A percentile compares a stretch with the other conserved stretches of the same genome.
These are phyloP conservation scores for Paralagenidium karlingii DNA, from an alignment of 352 stramenopile species.

Conservation along the genomic window DNA sequence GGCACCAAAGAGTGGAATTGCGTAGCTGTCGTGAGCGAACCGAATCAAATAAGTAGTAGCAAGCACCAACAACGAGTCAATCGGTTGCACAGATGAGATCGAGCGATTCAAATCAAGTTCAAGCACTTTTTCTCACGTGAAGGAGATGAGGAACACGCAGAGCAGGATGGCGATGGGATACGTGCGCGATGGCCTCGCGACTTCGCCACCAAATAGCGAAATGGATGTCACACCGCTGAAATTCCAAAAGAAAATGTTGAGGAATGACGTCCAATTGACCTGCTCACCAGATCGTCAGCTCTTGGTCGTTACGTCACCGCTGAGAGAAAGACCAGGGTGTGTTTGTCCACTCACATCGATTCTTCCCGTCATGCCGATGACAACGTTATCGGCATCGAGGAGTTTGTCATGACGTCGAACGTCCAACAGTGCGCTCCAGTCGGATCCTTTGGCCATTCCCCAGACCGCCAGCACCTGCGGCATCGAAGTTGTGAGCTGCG, in stretches of 20 bases:
- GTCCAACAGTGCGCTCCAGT: constrained; percentile 21
- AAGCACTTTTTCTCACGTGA: too few relatives aligned
- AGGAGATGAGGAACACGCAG: constrained; percentile 57
- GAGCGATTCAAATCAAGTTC: too few relatives aligned
- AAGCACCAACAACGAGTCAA: too few relatives aligned
- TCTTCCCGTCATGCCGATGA: constrained; percentile 22
- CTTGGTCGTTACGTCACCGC: too few relatives aligned
- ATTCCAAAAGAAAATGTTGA: constrained; percentile 95
- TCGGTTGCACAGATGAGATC: too few relatives aligned
- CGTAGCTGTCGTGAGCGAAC: too few relatives aligned
- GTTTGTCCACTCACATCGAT: too few relatives aligned
- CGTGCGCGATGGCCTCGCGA: constrained; percentile 52
- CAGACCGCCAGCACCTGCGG: constrained; percentile 37
- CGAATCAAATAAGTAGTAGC: too few relatives aligned
- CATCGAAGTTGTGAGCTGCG: too few relatives aligned
- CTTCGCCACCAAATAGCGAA: constrained; percentile 82
- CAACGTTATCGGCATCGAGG: constrained; percentile 13
- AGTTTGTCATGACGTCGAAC: constrained; percentile 21
- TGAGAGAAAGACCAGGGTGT: too few relatives aligned
- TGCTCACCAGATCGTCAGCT: too few relatives aligned
- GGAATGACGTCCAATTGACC: constrained; percentile 72
- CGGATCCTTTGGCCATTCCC: constrained; percentile 10
- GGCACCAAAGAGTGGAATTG: constrained; percentile 80
- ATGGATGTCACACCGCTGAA: constrained; percentile 87
- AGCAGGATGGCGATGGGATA: constrained; percentile 80